Evolutionary conservation across 148 eudicot species (phyloP).

Genomic region (Silene conica): DNA sequence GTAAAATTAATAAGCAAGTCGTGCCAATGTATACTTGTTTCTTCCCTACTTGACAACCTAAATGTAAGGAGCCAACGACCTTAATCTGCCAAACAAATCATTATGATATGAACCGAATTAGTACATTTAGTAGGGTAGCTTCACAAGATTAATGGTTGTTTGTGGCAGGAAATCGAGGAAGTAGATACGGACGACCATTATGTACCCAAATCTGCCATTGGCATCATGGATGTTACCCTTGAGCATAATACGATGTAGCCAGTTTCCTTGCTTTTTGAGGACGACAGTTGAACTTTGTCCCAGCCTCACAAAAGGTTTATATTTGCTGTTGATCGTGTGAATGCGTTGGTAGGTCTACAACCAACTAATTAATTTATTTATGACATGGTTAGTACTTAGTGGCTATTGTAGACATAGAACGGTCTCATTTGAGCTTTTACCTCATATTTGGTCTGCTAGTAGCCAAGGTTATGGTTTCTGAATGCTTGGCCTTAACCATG

Average conservation of each 20-base stretch:
- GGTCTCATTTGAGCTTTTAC: too few relatives aligned
- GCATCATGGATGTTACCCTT: conserved; percentile 59
- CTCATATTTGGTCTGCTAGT: not conserved
- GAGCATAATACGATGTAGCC: conserved; percentile 50
- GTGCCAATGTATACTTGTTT: not conserved
- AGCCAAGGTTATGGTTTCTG: conserved; percentile 4
- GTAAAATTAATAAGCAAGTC: not conserved
- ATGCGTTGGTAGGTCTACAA: not conserved
- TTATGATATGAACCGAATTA: not conserved
- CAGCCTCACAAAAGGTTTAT: conserved; percentile 10
- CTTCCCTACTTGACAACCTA: not conserved
- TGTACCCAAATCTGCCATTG: conserved; percentile 72
- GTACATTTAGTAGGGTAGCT: too few relatives aligned
- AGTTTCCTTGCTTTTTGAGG: not conserved
- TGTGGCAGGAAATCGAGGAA: conserved; percentile 14
- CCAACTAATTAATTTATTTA: not conserved
- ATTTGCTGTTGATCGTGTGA: not conserved
- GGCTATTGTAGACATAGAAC: not conserved
- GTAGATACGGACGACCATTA: conserved; percentile 83
- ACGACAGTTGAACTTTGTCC: not conserved
- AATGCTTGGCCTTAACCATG: conserved; percentile 3
- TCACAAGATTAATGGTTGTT: not conserved
- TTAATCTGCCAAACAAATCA: not conserved
- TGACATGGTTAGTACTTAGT: not conserved
- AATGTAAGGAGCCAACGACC: not conserved